phyloP scores from a whole-genome alignment of 352 stramenopile genomes.

The Poterioochromonas sp. region DNA sequence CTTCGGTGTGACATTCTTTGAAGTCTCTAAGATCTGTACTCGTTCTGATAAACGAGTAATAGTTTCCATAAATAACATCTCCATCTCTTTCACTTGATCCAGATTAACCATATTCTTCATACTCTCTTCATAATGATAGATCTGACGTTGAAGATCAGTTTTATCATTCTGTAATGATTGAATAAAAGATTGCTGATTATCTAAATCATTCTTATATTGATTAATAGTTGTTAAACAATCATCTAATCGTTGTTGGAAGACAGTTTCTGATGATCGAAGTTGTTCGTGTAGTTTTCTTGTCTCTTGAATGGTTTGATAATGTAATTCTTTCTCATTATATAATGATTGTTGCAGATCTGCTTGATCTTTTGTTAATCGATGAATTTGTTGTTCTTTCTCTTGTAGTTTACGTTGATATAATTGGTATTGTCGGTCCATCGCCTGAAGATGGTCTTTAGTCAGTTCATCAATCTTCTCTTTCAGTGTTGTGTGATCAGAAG shows the following conservation, averaged over 20 bases:
- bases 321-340: not conserved
- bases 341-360: not conserved
- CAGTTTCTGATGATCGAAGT: not conserved
- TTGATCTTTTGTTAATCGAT: not conserved
- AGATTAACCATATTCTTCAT: not conserved
- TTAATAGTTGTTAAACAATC: not conserved
- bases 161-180: not conserved
- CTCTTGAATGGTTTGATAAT: not conserved
- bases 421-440: not conserved
- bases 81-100: conserved; percentile 18
- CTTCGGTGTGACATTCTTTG: too few species aligned
- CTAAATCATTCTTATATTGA: not conserved
- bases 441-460: not conserved
- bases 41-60: not conserved
- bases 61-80: conserved; percentile 13
- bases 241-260: not conserved
- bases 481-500: not conserved
- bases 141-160: not conserved
- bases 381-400: not conserved
- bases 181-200: not conserved
- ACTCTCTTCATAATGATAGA: not conserved
- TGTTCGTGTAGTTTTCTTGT: not conserved
- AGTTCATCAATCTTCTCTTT: not conserved
- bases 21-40: conserved; percentile 2
- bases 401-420: not conserved